phyloP scores from a whole-genome alignment of 805 yeast genomes.

The Kluyveromyces siamensis region DNA sequence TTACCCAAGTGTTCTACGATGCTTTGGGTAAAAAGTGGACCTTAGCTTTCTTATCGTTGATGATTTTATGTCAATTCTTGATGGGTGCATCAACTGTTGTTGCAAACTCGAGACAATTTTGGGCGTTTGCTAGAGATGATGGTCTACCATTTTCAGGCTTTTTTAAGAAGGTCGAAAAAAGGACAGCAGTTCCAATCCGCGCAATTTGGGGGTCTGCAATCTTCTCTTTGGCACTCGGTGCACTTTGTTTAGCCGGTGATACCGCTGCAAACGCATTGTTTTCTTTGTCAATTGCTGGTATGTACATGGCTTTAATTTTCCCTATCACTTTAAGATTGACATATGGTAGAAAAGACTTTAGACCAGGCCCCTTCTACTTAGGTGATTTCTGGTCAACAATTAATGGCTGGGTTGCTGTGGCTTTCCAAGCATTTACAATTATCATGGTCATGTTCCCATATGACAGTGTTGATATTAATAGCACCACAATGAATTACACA shows the following conservation, averaged over 20 bases:
- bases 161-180: slow-evolving; percentile 47
- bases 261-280: slow-evolving; percentile 37
- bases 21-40: slow-evolving; percentile 60
- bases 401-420: slow-evolving; percentile 37
- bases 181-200: slow-evolving; percentile 49
- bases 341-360: slow-evolving; percentile 38
- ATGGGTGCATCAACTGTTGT: slow-evolving; percentile 32
- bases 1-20: slow-evolving; percentile 57
- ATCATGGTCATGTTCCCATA: slow-evolving; percentile 53
- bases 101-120: slow-evolving; percentile 48
- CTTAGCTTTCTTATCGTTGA: slow-evolving; percentile 49
- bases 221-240: slow-evolving; percentile 30
- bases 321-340: slow-evolving; percentile 31
- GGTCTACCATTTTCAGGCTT: slow-evolving; percentile 53
- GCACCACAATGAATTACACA: slow-evolving; percentile 57
- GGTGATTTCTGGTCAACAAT: slow-evolving; percentile 41
- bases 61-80: slow-evolving; percentile 51
- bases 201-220: slow-evolving; percentile 40
- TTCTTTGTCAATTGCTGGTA: slow-evolving; percentile 33
- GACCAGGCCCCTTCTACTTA: slow-evolving; percentile 56
- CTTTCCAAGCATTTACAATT: slow-evolving; percentile 44
- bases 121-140: slow-evolving; percentile 71
- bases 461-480: slow-evolving; percentile 20
- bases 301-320: slow-evolving; percentile 32
- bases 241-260: slow-evolving; percentile 32